phyloP scores from a whole-genome alignment of 1,284 basidiomycete genomes.

The Boletus austroedulis region DNA sequence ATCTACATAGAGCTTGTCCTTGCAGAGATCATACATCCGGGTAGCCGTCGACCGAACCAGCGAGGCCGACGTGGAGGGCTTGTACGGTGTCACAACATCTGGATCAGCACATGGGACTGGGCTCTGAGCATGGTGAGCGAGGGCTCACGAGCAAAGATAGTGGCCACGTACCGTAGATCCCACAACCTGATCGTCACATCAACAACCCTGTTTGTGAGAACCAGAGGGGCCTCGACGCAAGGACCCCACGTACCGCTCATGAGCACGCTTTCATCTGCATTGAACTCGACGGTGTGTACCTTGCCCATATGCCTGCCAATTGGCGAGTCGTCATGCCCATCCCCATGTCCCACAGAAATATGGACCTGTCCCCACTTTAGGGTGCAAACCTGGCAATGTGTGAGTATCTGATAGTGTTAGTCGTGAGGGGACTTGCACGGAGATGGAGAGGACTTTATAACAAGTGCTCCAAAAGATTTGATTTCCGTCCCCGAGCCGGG shows the following conservation, averaged over 20 bases:
- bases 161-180: slow-evolving; percentile 69
- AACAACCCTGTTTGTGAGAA: slow-evolving; percentile 59
- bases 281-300: slow-evolving; percentile 91
- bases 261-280: slow-evolving; percentile 79
- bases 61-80: slow-evolving; percentile 65
- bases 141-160: not conserved
- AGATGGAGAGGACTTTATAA: too few species aligned
- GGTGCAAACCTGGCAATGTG: too few species aligned
- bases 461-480: too few species aligned
- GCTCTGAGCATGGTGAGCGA: slow-evolving; percentile 48
- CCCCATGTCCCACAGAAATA: too few species aligned
- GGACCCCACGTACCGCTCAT: slow-evolving; percentile 63
- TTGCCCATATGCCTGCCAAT: too few species aligned
- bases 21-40: slow-evolving; percentile 90
- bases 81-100: slow-evolving; percentile 89
- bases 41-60: slow-evolving; percentile 89
- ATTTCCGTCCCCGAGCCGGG: too few species aligned
- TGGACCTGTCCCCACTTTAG: too few species aligned
- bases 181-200: slow-evolving; percentile 87
- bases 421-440: too few species aligned
- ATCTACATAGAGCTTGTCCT: slow-evolving; percentile 69
- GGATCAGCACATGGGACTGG: slow-evolving; percentile 81
- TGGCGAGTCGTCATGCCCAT: too few species aligned
- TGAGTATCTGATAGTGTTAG: too few species aligned
- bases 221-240: not conserved